phyloP scores from a whole-genome alignment of 345 rosid genomes.

The Euclidium syriacum region DNA sequence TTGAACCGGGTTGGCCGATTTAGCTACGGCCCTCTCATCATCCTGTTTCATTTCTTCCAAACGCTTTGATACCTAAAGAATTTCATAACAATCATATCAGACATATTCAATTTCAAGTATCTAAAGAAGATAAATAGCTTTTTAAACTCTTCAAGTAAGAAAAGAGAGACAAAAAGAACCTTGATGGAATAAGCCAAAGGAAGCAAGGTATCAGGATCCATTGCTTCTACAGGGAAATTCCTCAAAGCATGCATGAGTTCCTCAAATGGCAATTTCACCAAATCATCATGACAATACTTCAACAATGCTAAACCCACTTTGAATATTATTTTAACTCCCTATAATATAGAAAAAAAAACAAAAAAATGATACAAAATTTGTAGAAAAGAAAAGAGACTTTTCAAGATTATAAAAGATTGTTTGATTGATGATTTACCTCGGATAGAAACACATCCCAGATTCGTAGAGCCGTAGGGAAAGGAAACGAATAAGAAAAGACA shows the following conservation, averaged over 20 bases:
- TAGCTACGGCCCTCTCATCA: conserved; percentile 45
- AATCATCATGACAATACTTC: conserved; percentile 84
- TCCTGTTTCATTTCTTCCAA: conserved; percentile 62
- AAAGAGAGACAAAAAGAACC: conserved; percentile 38
- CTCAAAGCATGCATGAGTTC: conserved; percentile 87
- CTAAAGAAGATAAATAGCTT: background rate
- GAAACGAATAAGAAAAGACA: conserved; percentile 89
- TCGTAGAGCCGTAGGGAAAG: conserved; percentile 87
- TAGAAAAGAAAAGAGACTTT: background rate
- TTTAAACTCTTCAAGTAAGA: background rate
- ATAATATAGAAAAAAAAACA: background rate
- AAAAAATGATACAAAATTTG: background rate
- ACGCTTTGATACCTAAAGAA: conserved; percentile 61
- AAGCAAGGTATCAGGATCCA: conserved; percentile 82
- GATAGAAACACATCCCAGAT: conserved; percentile 95
- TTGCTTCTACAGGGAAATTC: conserved; percentile 85
- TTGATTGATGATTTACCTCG: conserved; percentile 54
- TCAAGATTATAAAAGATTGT: background rate
- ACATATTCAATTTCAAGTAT: background rate
- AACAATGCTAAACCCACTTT: conserved; percentile 91
- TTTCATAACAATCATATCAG: background rate
- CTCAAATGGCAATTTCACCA: conserved; percentile 92
- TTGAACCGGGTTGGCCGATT: conserved; percentile 23
- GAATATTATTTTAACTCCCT: conserved; percentile 97
- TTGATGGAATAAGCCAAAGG: conserved; percentile 91